Evolutionary conservation across 192 early-diverging fungal species (phyloP).

Genomic region (Linnemannia schmuckeri): DNA sequence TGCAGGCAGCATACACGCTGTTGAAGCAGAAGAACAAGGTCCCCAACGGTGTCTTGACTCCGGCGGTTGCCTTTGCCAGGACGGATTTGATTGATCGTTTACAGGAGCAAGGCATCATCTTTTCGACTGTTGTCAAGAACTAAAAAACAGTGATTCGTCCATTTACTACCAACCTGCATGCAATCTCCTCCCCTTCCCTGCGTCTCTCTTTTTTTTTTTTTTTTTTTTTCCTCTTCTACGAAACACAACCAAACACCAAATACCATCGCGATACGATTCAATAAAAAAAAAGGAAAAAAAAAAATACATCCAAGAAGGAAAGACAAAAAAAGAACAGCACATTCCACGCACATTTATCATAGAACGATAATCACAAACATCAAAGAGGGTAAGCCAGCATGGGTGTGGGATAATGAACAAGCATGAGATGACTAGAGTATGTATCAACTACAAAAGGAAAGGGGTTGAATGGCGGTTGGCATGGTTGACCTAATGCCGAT

Average conservation of each 20-base stretch:
- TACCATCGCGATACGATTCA: neutral
- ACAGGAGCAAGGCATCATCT: conserved; percentile 63
- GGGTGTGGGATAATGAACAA: neutral
- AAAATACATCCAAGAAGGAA: neutral
- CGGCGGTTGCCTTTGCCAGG: conserved; percentile 66
- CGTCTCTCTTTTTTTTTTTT: neutral
- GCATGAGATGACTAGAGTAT: no score
- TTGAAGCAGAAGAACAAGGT: conserved; percentile 59
- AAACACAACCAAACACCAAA: neutral
- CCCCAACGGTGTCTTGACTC: conserved; percentile 65
- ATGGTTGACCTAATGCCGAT: no score
- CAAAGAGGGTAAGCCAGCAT: neutral
- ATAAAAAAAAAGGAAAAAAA: neutral
- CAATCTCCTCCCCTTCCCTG: neutral
- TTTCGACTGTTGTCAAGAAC: conserved; percentile 42
- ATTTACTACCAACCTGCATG: neutral
- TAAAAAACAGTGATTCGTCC: neutral
- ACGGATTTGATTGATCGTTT: conserved; percentile 63
- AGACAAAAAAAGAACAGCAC: neutral
- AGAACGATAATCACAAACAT: neutral
- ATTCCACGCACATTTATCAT: neutral
- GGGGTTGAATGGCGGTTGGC: no score
- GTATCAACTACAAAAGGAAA: no score
- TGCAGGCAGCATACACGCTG: conserved; percentile 68
- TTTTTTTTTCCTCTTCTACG: neutral